phyloP scores from a whole-genome alignment of 2,329 filamentous ascomycete species.

The Mariannaea sp. region DNA sequence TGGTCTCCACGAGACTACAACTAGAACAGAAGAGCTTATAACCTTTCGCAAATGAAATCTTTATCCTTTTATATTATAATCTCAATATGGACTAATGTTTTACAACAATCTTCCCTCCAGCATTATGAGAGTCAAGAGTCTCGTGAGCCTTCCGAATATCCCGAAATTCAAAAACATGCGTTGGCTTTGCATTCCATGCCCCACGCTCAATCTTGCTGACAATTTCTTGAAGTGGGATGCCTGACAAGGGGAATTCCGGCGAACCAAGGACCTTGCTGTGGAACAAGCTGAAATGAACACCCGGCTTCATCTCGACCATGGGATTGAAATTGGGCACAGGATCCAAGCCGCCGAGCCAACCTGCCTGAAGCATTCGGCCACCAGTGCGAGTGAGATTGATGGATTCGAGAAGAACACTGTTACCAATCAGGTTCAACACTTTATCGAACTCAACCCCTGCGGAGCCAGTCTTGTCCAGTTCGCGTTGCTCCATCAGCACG shows the following conservation, averaged over 20 bases:
- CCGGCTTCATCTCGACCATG: slow-evolving; percentile 49
- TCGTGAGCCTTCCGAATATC: slow-evolving; percentile 43
- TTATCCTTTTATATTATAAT: no score
- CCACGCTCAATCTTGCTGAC: slow-evolving; percentile 43
- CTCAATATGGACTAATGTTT: no score
- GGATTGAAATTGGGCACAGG: slow-evolving; percentile 45
- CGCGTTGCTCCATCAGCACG: background rate
- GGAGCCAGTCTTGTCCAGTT: background rate
- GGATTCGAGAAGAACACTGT: slow-evolving; percentile 5
- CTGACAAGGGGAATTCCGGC: slow-evolving; percentile 44
- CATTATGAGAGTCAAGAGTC: background rate
- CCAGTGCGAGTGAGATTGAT: background rate
- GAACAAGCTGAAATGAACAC: slow-evolving; percentile 53
- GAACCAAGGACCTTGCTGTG: slow-evolving; percentile 46
- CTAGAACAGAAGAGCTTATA: no score
- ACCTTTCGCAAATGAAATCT: no score
- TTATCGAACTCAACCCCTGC: background rate
- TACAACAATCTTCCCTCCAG: background rate
- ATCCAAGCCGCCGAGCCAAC: slow-evolving; percentile 38
- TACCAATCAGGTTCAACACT: slow-evolving; percentile 4
- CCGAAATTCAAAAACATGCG: slow-evolving; percentile 40
- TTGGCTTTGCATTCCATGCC: slow-evolving; percentile 42
- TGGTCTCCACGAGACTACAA: no score
- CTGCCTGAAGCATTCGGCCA: slow-evolving; percentile 1
- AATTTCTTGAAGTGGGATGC: slow-evolving; percentile 47